Conservation (phyloP, 305 asterid genomes). For the Stenogyne calaminthoides region DNA sequence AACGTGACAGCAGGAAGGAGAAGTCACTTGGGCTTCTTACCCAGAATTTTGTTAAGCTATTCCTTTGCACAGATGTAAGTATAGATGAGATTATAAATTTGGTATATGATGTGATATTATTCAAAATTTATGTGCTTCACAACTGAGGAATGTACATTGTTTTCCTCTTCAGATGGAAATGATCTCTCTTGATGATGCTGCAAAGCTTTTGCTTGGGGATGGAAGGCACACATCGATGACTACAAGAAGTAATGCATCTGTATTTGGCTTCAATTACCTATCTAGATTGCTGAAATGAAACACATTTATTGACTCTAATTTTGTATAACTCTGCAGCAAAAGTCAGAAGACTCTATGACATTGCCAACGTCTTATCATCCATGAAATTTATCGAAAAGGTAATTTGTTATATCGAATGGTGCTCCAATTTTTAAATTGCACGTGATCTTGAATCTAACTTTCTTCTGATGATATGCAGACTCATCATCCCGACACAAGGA, state of each 20-base stretch:
- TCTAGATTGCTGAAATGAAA: constrained; percentile 15
- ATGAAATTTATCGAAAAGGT: constrained; percentile 97
- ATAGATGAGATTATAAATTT: neutral
- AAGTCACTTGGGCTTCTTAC: constrained; percentile 95
- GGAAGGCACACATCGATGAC: constrained; percentile 85
- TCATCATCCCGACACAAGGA: constrained; percentile 91
- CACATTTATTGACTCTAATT: constrained; percentile 18
- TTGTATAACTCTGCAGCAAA: constrained; percentile 62
- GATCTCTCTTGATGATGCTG: constrained; percentile 97
- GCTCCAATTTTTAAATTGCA: neutral
- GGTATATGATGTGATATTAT: neutral
- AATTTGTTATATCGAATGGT: constrained; percentile 5
- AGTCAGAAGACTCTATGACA: constrained; percentile 90
- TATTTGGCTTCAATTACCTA: neutral
- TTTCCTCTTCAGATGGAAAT: constrained; percentile 60
- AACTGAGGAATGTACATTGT: neutral
- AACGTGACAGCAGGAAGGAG: constrained; percentile 70
- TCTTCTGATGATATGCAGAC: constrained; percentile 51
- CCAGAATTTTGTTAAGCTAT: constrained; percentile 89
- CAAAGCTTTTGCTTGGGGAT: constrained; percentile 86
- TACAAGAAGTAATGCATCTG: constrained; percentile 63
- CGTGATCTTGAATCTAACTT: neutral
- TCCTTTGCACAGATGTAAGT: constrained; percentile 89
- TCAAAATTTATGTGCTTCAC: constrained; percentile 2
- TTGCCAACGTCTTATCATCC: constrained; percentile 92